Percentiles rank a stretch among this genome's conserved stretches.
These are phyloP conservation scores for Penicillium manginii DNA, from an alignment of 495 filamentous ascomycete species.

Conservation along the genomic window DNA sequence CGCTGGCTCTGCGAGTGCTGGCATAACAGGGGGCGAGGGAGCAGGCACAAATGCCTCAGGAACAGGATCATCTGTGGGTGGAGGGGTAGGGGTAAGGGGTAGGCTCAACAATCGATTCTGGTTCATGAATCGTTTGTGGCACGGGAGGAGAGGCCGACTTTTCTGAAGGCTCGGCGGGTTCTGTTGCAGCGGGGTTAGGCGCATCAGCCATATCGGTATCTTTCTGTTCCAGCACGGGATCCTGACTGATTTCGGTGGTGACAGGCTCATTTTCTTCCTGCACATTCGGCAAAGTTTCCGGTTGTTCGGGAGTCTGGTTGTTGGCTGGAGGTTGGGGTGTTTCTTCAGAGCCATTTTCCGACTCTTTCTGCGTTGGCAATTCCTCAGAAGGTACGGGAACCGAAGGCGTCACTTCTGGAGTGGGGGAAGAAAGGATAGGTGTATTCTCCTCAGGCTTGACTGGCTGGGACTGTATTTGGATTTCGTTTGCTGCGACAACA, in stretches of 20 bases:
- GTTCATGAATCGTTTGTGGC: neutral
- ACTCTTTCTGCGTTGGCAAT: slow-evolving; percentile 2
- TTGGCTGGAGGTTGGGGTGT: neutral
- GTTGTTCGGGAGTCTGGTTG: neutral
- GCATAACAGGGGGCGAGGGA: neutral
- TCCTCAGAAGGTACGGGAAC: slow-evolving; percentile 8
- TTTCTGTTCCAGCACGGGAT: slow-evolving; percentile 8
- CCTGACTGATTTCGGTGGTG: neutral
- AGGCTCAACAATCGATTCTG: slow-evolving; percentile 1
- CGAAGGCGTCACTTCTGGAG: slow-evolving; percentile 3
- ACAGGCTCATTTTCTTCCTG: neutral
- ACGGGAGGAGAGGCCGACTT: slow-evolving; percentile 5
- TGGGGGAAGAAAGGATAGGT: slow-evolving; percentile 4
- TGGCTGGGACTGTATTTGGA: slow-evolving; percentile 8
- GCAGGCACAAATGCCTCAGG: neutral
- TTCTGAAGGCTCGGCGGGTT: slow-evolving; percentile 2
- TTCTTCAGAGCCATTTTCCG: neutral
- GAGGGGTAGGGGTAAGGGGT: neutral
- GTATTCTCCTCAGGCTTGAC: neutral
- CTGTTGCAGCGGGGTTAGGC: slow-evolving; percentile 6
- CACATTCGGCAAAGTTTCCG: neutral
- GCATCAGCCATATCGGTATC: slow-evolving; percentile 19
- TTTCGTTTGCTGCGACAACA: slow-evolving; percentile 1
- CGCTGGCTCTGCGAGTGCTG: slow-evolving; percentile 2
- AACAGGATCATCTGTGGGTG: neutral